Base-by-base conservation (phyloP, 2,329 filamentous ascomycete genomes). In the Coccinonectria pachysandricola region DNA sequence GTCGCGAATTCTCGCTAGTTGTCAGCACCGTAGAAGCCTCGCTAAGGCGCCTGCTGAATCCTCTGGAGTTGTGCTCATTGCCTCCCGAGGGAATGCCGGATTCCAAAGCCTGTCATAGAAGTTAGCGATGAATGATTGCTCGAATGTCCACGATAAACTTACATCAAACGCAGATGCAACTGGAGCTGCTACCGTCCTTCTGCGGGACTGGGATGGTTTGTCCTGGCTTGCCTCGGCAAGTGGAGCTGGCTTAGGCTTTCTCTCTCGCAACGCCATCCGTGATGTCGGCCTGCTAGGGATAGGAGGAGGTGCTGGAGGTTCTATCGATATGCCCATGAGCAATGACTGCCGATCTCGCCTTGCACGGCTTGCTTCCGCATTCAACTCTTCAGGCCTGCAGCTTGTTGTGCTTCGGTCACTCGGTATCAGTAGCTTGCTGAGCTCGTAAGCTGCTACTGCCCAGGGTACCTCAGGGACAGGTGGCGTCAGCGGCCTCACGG, bases 391-490 rank as follows among this genome's bases (percentile, higher is more conserved):
- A 7, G 77, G 68, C 16, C 65, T 79, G 53, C 71, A 84, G 55
- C 86, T 94, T 27, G 66, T 67, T 0, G 80, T 86, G 41, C 85
- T 74, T 4, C 86, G 71, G 39, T 79, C 68, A 0, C 63, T 64
- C 0, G 88, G 91, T 30, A 95, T 80, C 12, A 96, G 68, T 4
- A 92, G 53, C 48, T 83, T 86, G 45, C 76, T 82, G 8, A 96
- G 60, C 49, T 93, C 86, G 42, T 84, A 72, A 0, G 83, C 71
- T n/a, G 87, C 86, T 15, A 79, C 70, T 1, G 78, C 71, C 91
- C 88, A 96, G 21, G 82, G 70, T 1, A 96, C 79, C 22, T 87
- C 80, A 3, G 87, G 85, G 1, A 79, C 71, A 7, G 83, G 82
- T 1, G 79, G 78, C 4, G 76, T 73, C 3, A 71, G 64, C 15